These are phyloP conservation scores for Agroathelia rolfsii DNA, from an alignment of 1,284 basidiomycete genomes.

Conservation along the genomic window DNA sequence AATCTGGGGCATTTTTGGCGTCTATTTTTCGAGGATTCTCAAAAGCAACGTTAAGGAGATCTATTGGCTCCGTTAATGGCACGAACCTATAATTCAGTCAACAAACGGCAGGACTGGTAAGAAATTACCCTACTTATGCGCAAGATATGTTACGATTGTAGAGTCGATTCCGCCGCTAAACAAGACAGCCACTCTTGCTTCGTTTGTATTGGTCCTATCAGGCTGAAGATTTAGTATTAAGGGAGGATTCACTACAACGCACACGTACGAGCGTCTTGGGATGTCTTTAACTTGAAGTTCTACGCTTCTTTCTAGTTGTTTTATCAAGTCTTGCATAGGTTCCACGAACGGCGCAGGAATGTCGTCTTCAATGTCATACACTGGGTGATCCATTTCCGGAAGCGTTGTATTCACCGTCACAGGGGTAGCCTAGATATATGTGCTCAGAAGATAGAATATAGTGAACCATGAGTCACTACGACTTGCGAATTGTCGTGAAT, in stretches of 20 bases:
- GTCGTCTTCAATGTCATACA: constrained; percentile 25
- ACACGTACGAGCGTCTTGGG: constrained; percentile 25
- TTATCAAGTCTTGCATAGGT: constrained; percentile 42
- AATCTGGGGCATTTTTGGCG: constrained; percentile 7
- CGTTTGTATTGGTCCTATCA: constrained; percentile 17
- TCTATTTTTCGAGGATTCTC: constrained; percentile 77
- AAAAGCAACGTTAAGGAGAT: constrained; percentile 93
- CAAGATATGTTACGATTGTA: constrained; percentile 72
- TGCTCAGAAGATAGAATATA: constrained; percentile 3
- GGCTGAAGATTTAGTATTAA: background rate
- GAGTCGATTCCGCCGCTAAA: constrained; percentile 98
- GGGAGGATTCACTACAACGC: background rate
- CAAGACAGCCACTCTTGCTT: constrained; percentile 71
- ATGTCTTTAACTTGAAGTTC: constrained; percentile 52
- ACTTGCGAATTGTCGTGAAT: constrained; percentile 9
- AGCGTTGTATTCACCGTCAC: constrained; percentile 36
- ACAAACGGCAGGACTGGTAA: constrained; percentile 4
- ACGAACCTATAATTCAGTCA: constrained; percentile 42
- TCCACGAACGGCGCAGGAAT: constrained; percentile 35
- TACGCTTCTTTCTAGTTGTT: constrained; percentile 49
- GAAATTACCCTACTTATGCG: constrained; percentile 46
- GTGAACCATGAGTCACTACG: constrained; percentile 17
- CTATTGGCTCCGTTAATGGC: constrained; percentile 72
- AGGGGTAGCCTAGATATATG: constrained; percentile 30
- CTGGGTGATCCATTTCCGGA: constrained; percentile 33